These are phyloP conservation scores for Backusella liffmaniae DNA, from an alignment of 192 early-diverging fungal genomes.

Conservation along the genomic window DNA sequence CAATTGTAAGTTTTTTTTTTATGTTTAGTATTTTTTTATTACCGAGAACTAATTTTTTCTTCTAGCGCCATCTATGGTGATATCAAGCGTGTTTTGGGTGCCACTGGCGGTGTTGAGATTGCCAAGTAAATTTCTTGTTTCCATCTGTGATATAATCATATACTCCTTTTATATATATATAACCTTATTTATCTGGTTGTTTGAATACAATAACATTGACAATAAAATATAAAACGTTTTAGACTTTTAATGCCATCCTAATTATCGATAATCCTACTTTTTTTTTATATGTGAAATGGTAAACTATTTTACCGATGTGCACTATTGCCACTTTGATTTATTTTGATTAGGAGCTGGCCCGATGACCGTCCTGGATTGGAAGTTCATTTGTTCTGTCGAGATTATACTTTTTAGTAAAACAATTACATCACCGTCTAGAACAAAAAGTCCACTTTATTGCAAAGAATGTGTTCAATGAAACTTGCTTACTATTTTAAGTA, in stretches of 20 bases:
- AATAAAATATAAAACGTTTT: neutral
- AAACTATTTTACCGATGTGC: neutral
- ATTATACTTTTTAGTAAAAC: neutral
- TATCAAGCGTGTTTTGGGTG: constrained; percentile 63
- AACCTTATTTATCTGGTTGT: constrained; percentile 10
- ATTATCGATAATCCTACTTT: neutral
- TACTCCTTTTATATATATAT: constrained; percentile 10
- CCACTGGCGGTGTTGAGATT: constrained; percentile 57
- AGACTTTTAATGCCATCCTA: neutral
- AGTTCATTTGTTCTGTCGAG: neutral
- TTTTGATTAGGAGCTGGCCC: neutral
- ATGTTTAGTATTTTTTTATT: neutral
- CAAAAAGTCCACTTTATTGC: neutral
- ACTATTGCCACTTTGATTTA: neutral
- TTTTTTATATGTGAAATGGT: neutral
- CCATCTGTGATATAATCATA: constrained; percentile 6
- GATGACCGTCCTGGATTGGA: neutral
- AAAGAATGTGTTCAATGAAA: neutral
- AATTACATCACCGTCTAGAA: neutral
- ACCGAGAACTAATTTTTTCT: neutral
- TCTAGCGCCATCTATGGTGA: constrained; percentile 57
- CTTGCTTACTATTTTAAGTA: neutral
- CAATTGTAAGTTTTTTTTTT: constrained; percentile 42
- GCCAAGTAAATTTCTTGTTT: constrained; percentile 25
- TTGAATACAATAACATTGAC: constrained; percentile 6